These are phyloP conservation scores for Chlorella sp. DNA, from an alignment of 139 green algal species.

Conservation along the genomic window DNA sequence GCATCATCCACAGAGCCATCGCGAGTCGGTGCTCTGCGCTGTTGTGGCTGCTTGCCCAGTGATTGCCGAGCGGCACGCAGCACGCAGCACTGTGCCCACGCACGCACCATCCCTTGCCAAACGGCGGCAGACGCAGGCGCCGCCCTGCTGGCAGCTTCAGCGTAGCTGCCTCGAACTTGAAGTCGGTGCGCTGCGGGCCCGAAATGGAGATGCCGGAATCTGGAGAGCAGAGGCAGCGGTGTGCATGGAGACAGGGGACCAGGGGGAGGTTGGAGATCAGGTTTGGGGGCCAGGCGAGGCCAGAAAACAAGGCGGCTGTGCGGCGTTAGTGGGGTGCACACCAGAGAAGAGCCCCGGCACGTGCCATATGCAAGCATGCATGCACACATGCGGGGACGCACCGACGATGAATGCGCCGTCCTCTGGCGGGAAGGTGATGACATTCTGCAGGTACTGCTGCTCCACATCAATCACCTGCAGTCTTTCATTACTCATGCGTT, in stretches of 20 bases:
- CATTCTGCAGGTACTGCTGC: constrained; percentile 74
- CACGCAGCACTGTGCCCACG: background rate
- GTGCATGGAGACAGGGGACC: no score
- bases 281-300: constrained; percentile 81
- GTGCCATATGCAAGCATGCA: no score
- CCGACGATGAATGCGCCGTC: background rate
- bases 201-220: constrained; percentile 62
- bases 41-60: background rate
- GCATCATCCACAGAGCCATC: no score
- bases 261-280: constrained; percentile 59
- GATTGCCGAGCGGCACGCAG: no score
- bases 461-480: constrained; percentile 86
- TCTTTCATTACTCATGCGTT: background rate
- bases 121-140: constrained; percentile 71
- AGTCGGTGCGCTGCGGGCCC: constrained; percentile 60
- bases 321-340: no score
- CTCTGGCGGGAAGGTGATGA: constrained; percentile 86
- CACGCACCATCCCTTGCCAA: constrained; percentile 80
- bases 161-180: constrained; percentile 74
- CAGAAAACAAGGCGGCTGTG: no score
- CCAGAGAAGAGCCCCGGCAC: no score
- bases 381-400: background rate
- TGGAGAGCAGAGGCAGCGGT: no score
- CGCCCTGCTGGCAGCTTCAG: constrained; percentile 61
- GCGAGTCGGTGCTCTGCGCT: no score